These are phyloP conservation scores for Ochromonas danica DNA, from an alignment of 108 stramenopile genomes.

Conservation along the genomic window DNA sequence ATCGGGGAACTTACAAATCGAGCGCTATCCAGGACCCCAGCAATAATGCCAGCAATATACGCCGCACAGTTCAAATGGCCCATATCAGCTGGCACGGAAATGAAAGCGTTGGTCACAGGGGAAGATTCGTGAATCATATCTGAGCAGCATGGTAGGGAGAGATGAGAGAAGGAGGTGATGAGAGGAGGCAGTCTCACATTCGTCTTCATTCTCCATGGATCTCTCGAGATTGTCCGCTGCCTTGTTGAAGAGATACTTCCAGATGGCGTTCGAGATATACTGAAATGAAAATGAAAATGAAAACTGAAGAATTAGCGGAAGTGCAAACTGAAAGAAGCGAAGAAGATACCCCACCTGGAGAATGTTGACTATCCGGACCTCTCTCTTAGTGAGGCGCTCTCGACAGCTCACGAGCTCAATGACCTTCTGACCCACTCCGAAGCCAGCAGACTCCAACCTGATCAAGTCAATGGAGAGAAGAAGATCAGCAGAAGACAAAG, in stretches of 20 bases:
- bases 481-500: background rate
- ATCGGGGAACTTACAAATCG: slow-evolving; percentile 70
- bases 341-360: slow-evolving; percentile 35
- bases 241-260: slow-evolving; percentile 88
- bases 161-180: background rate
- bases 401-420: slow-evolving; percentile 82
- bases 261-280: slow-evolving; percentile 84
- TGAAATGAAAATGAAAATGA: slow-evolving; percentile 43
- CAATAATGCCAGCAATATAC: slow-evolving; percentile 82
- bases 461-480: background rate
- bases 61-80: slow-evolving; percentile 84
- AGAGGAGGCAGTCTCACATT: slow-evolving; percentile 49
- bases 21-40: slow-evolving; percentile 74
- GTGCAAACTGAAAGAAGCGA: background rate
- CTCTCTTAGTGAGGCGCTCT: slow-evolving; percentile 65
- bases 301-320: background rate
- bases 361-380: slow-evolving; percentile 75
- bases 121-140: slow-evolving; percentile 86
- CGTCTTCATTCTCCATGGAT: slow-evolving; percentile 86
- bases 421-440: slow-evolving; percentile 83
- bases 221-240: slow-evolving; percentile 87
- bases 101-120: slow-evolving; percentile 79
- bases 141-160: background rate
- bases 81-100: slow-evolving; percentile 74
- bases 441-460: slow-evolving; percentile 81